These are phyloP conservation scores for Fusarium virguliforme DNA, from an alignment of 2,329 filamentous ascomycete species.

Conservation along the genomic window DNA sequence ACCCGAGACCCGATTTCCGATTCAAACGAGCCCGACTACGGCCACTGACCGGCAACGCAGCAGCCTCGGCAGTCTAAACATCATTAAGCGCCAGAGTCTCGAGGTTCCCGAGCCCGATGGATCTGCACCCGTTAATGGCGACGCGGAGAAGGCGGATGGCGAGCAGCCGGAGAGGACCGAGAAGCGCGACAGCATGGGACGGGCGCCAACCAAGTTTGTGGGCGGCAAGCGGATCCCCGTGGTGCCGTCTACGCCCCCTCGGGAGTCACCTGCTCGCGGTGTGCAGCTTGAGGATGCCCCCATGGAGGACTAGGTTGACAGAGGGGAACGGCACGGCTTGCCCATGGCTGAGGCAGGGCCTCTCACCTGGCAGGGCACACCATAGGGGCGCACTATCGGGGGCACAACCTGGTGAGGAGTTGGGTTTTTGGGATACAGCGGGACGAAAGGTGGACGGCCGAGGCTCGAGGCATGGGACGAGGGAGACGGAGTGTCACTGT, in stretches of 20 bases:
- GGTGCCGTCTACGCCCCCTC: constrained; percentile 51
- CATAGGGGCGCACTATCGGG: constrained; percentile 1
- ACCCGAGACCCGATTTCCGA: constrained; percentile 86
- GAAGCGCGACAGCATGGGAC: constrained; percentile 77
- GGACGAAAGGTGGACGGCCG: constrained; percentile 26
- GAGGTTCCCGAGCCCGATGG: constrained; percentile 81
- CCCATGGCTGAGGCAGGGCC: constrained; percentile 30
- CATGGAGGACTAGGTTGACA: constrained; percentile 64
- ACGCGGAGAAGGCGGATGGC: constrained; percentile 48
- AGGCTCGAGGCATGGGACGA: constrained; percentile 16
- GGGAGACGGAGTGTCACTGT: constrained; percentile 12
- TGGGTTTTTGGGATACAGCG: constrained; percentile 35
- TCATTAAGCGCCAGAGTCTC: constrained; percentile 77
- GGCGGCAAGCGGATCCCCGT: constrained; percentile 63
- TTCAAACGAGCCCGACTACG: constrained; percentile 77
- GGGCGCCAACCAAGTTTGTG: constrained; percentile 63
- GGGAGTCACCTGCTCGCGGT: constrained; percentile 58
- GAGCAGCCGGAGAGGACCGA: constrained; percentile 54
- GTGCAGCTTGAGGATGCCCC: constrained; percentile 69
- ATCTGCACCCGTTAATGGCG: constrained; percentile 63
- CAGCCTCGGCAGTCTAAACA: constrained; percentile 66
- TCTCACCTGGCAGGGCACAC: constrained; percentile 26
- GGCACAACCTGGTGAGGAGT: constrained; percentile 27
- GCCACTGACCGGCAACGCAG: constrained; percentile 67
- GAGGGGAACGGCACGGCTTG: constrained; percentile 21